A percentile compares a stretch with the other conserved stretches of the same genome.
phyloP scores from a whole-genome alignment of 1,139 yeast genomes.

The Debaryomycetaceae sp. region DNA sequence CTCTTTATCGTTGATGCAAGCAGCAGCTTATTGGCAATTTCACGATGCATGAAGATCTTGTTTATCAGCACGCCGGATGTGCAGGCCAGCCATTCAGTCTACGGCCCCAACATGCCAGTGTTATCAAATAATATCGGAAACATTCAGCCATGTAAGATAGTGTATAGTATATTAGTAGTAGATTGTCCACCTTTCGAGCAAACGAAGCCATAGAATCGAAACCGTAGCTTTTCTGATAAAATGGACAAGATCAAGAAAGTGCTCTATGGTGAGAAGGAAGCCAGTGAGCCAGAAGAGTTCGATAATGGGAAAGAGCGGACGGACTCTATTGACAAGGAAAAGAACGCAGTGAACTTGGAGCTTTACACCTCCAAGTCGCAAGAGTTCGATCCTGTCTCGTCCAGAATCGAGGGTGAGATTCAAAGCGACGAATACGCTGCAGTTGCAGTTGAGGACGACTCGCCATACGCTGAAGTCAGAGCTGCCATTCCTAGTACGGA shows the following conservation, averaged over 20 bases:
- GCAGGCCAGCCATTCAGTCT: background rate
- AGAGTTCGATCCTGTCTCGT: conserved; percentile 37
- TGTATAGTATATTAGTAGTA: no score
- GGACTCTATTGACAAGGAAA: background rate
- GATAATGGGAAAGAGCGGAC: background rate
- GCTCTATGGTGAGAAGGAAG: background rate
- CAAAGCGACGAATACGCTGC: conserved; percentile 44
- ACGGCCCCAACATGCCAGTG: background rate
- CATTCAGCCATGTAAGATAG: no score
- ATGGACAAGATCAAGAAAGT: background rate
- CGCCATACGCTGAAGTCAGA: conserved; percentile 67
- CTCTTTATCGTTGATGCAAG: no score
- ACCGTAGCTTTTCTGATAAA: background rate
- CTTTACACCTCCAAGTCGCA: conserved; percentile 23
- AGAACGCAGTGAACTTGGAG: background rate
- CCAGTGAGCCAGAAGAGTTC: background rate
- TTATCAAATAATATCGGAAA: no score
- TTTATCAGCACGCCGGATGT: no score
- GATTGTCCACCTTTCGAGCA: no score
- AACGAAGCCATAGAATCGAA: no score
- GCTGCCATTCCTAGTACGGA: conserved; percentile 55
- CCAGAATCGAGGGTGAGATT: conserved; percentile 21
- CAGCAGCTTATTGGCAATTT: no score
- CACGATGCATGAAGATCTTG: no score
- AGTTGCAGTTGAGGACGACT: conserved; percentile 47